phyloP scores from a whole-genome alignment of 208 protist genomes.

The Leishmania martiniquensis region DNA sequence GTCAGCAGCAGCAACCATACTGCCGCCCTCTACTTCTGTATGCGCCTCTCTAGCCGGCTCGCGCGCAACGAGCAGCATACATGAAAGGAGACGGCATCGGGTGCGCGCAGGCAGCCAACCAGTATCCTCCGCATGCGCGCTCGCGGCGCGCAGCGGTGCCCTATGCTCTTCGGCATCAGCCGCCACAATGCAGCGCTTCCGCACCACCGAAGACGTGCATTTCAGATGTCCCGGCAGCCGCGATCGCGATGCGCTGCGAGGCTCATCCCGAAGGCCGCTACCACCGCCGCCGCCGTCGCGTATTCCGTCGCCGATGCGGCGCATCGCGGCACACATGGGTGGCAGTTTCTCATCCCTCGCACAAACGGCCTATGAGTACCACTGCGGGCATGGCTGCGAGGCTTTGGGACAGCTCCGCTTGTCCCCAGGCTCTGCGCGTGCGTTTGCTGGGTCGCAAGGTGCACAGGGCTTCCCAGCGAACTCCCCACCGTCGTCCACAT shows the following conservation, averaged over 20 bases:
- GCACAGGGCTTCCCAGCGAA: not conserved
- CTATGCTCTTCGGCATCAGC: not conserved
- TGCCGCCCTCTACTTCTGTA: not conserved
- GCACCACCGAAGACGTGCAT: not conserved
- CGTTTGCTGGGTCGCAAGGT: not conserved
- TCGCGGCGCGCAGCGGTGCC: not conserved
- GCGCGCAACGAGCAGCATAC: not conserved
- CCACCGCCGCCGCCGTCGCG: conserved; percentile 17
- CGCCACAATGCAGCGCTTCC: not conserved
- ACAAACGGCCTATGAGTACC: not conserved
- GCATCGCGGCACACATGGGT: not conserved
- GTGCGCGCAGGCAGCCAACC: not conserved
- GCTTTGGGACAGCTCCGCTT: not conserved
- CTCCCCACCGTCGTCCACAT: not conserved
- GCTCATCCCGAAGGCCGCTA: not conserved
- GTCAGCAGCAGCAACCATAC: not conserved
- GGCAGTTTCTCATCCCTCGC: conserved; percentile 9
- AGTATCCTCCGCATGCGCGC: not conserved
- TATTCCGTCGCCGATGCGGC: conserved; percentile 14
- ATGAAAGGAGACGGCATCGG: not conserved
- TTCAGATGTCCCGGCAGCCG: not conserved
- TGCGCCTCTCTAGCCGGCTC: not conserved
- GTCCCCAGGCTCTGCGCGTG: not conserved
- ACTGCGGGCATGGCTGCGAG: not conserved
- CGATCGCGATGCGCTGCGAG: not conserved